Conservation (phyloP, 192 early-diverging fungal species). For the Cetraspora pellucida region DNA sequence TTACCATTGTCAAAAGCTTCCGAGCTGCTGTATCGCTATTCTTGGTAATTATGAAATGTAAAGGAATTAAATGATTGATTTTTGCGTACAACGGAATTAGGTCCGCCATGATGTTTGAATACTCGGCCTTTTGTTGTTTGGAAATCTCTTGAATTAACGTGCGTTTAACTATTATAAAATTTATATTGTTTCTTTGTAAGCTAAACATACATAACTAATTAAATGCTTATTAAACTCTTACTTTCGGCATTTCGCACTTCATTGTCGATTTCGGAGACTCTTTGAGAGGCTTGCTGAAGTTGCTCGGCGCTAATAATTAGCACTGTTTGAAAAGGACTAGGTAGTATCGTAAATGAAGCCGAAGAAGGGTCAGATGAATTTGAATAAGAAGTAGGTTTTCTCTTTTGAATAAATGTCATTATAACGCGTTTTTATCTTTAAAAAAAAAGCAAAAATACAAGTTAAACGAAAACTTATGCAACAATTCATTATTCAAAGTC, state of each 20-base stretch:
- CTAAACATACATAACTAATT: background rate
- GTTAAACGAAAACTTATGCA: too few species aligned
- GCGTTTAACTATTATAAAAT: background rate
- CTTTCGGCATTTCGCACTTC: slow-evolving; percentile 22
- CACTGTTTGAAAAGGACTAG: slow-evolving; percentile 26
- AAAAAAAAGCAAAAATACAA: too few species aligned
- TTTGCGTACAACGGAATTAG: slow-evolving; percentile 31
- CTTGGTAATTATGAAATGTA: slow-evolving; percentile 25
- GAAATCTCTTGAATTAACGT: background rate
- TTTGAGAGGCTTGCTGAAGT: slow-evolving; percentile 22
- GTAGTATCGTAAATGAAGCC: slow-evolving; percentile 21
- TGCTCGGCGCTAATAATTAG: slow-evolving; percentile 16
- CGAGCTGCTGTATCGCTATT: slow-evolving; percentile 30
- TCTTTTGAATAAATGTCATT: background rate
- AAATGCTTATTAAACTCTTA: background rate
- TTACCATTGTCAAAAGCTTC: slow-evolving; percentile 29
- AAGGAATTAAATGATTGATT: slow-evolving; percentile 27
- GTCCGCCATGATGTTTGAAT: slow-evolving; percentile 22
- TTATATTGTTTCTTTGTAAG: background rate
- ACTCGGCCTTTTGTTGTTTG: slow-evolving; percentile 12
- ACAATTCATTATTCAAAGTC: too few species aligned
- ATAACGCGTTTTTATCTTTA: background rate
- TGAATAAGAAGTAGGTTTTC: background rate
- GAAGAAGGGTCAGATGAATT: background rate
- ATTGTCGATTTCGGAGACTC: slow-evolving; percentile 16